Base-by-base conservation (phyloP, 768 basidiomycete species). In the Auricularia sp. region DNA sequence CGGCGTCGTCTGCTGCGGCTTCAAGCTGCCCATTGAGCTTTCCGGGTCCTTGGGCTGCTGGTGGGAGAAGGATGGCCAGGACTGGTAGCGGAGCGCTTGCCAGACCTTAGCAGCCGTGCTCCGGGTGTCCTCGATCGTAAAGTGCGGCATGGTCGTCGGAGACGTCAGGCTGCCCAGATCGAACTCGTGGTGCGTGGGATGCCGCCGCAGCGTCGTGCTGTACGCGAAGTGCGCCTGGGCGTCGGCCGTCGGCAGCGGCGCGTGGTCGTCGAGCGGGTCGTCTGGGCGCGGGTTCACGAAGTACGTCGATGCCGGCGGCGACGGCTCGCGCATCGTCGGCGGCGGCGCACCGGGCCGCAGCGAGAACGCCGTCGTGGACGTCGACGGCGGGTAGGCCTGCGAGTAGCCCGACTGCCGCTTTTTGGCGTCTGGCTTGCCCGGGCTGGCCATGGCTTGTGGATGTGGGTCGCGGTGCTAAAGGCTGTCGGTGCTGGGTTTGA, bases 231-330 rank as follows among this genome's bases (percentile, higher is more conserved):
- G 91, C 3, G 83, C 73, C 36, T 82, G 80, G 1, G 91, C 89
- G 62, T 85, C 85, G 0, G 87, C 79, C 0, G 83, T 79, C 0
- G 87, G 84, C 39, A 83, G 80, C 10, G 86, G 78, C 67, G 83
- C 80, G n/a, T 76, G 74, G 54, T 78, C 71, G 74, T 75, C 68
- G 21, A 44, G 44, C 24, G 64, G 61, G 68, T 83, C 39, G 7
- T 42, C 79, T 63, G 76, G 78, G 21, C 82, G 79, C 37, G 85
- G 80, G 1, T 83, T 73, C 0, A 87, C 81, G 70, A 92, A 93
- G 74, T 92, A 92, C 0, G 89, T 81, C 2, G 90, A 91, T 0
- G 91, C 91, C 0, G 91, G 91, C 2, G 90, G 91, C 5, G 89
- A 89, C 1, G 79, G 79, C 1, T 72, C 65, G 61, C 79, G 59